Evolutionary conservation across 2,329 filamentous ascomycete genomes (phyloP), one percentile per base, ranked within the genome.

Genomic region (Paecilomyces fulvus): DNA sequence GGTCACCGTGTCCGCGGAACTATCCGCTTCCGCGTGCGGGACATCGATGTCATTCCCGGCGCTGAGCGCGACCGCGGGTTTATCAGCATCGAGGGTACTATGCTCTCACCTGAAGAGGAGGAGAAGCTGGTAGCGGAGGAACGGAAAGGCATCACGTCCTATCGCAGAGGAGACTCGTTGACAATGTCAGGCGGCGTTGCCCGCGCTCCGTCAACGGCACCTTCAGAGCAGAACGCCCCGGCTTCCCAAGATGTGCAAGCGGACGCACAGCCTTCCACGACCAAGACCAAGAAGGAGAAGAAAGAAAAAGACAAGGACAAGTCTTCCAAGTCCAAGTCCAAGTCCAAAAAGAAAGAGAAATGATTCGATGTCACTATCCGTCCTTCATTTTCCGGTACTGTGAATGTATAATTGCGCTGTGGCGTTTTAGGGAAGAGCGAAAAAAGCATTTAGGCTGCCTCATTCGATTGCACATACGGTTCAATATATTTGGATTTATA

Each of bases 71-170:
- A 79, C 53, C 87, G 87, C 58, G 90, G 88, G 10, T 94, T 92
- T 68, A 74, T 96, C 59, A 91, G 87, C 63, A 86, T 96, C 59
- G 88, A 94, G 70, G 92, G 92, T 25, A 95, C 89, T n/a, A 86
- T 96, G 81, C 75, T 96, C 52, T 79, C 80, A 51, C 81, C 81
- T 49, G 81, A 83, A 20, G 86, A 85, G 23, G 90, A 95, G 73
- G 77, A 74, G 61, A 74, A 75, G 25, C 74, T 88, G 30, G 75
- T 83, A 51, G 77, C 79, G 8, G 77, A 82, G 58, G 83, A 87
- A 67, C 74, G 65, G 43, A 66, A 64, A 53, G 69, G 66, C 25
- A 58, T 63, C 71, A 75, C 62, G 52, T 60, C 56, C 63, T 73
- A 56, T 68, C 72, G 62, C 65, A 69, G 52, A 30, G 31, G 48